phyloP scores from a whole-genome alignment of 2,329 filamentous ascomycete species.

The Colletotrichum sp. region DNA sequence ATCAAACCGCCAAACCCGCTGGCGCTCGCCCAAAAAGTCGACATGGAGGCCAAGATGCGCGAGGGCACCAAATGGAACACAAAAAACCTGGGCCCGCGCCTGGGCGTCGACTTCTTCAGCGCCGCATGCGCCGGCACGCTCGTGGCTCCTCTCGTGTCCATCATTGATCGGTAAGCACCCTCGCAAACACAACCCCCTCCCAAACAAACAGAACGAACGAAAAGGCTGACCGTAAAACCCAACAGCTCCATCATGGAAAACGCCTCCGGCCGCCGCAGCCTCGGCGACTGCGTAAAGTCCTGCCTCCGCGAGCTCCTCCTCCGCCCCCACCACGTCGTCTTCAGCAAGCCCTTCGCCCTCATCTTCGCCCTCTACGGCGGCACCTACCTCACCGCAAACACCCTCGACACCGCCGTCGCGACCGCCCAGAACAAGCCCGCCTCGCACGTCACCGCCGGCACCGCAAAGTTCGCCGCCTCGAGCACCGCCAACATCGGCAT shows the following conservation, averaged over 20 bases:
- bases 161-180: constrained; percentile 76
- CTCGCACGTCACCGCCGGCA: constrained; percentile 71
- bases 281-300: constrained; percentile 62
- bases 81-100: constrained; percentile 68
- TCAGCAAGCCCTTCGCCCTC: constrained; percentile 71
- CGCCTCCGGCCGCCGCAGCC: constrained; percentile 70
- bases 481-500: constrained; percentile 83
- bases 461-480: constrained; percentile 81
- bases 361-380: constrained; percentile 81
- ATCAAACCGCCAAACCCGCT: constrained; percentile 33
- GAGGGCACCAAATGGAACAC: constrained; percentile 69
- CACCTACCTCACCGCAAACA: constrained; percentile 89
- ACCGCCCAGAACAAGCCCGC: constrained; percentile 65
- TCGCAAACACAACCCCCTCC: background rate
- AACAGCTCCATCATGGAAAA: constrained; percentile 79
- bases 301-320: constrained; percentile 62
- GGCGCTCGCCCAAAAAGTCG: constrained; percentile 32
- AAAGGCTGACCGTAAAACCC: background rate
- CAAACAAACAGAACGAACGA: background rate
- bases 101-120: constrained; percentile 72
- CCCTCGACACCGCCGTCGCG: constrained; percentile 79
- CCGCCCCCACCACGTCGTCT: constrained; percentile 65
- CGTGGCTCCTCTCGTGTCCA: constrained; percentile 83
- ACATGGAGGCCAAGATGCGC: constrained; percentile 20
- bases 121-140: constrained; percentile 75